A percentile compares a stretch with the other conserved stretches of the same genome.
Conservation (phyloP, 2,329 filamentous ascomycete genomes). For the Fusarium xylarioides region DNA sequence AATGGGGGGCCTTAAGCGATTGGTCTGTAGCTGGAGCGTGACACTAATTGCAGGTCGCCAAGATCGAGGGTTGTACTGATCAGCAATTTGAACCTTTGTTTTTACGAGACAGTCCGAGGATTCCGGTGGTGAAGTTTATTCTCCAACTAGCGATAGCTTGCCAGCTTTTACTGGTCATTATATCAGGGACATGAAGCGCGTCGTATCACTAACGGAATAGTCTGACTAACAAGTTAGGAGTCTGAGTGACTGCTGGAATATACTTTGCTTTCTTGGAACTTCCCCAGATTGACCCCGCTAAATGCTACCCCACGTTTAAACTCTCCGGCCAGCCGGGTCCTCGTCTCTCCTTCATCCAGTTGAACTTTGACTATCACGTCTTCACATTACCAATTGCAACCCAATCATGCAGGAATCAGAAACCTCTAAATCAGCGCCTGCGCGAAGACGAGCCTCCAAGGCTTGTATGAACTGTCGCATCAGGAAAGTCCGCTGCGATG, state of each 20-base stretch:
- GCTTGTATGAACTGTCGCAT: neutral
- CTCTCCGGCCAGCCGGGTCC: neutral
- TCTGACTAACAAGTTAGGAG: neutral
- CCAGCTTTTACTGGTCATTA: neutral
- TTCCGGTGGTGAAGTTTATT: neutral
- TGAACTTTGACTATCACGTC: neutral
- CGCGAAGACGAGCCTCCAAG: neutral
- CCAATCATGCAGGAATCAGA: neutral
- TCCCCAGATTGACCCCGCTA: neutral
- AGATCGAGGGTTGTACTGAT: neutral
- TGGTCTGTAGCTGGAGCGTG: neutral
- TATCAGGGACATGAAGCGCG: neutral
- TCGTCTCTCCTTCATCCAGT: neutral
- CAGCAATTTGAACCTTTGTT: accelerated
- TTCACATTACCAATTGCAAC: neutral
- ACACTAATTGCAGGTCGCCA: neutral
- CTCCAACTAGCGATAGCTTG: neutral
- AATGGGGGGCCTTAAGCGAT: neutral
- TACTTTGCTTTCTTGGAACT: neutral
- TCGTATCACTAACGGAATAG: neutral
- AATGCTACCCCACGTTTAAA: neutral
- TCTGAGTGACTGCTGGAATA: neutral
- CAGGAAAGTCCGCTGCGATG: neutral
- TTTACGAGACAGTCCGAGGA: neutral
- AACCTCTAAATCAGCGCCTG: accelerated